phyloP scores from a whole-genome alignment of 352 stramenopile species.

The Blastocystis sp. region DNA sequence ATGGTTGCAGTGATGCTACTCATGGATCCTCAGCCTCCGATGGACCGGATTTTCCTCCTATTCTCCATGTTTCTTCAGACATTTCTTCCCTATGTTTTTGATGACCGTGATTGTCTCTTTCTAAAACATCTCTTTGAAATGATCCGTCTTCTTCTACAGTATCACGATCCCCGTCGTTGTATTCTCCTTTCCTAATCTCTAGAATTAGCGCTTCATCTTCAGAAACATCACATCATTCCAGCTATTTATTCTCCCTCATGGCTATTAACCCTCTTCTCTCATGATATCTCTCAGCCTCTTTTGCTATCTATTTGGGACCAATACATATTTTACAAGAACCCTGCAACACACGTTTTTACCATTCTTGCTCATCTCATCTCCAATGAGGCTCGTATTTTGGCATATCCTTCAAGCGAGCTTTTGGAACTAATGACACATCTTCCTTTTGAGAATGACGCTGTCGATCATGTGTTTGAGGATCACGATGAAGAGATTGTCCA shows the following conservation, averaged over 20 bases:
- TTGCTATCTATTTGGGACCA: conserved; percentile 58
- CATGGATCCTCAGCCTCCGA: conserved; percentile 53
- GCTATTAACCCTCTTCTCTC: conserved; percentile 56
- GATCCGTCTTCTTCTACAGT: conserved; percentile 56
- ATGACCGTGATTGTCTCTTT: conserved; percentile 56
- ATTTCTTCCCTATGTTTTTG: conserved; percentile 52
- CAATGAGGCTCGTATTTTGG: conserved; percentile 42
- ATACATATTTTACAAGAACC: conserved; percentile 62
- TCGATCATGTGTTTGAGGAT: background rate
- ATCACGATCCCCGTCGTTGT: conserved; percentile 51
- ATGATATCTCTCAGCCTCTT: conserved; percentile 29
- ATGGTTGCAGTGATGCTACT: conserved; percentile 50
- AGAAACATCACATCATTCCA: background rate
- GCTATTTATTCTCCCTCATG: conserved; percentile 52
- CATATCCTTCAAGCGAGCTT: conserved; percentile 16
- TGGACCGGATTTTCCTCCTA: conserved; percentile 39
- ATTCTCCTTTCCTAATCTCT: background rate
- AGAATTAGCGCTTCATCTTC: conserved; percentile 48
- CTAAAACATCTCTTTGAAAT: conserved; percentile 59
- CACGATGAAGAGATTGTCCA: background rate
- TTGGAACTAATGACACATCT: conserved; percentile 58
- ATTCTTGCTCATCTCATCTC: conserved; percentile 58
- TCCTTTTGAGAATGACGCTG: conserved; percentile 42
- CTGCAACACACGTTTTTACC: conserved; percentile 35
- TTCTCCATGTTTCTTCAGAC: conserved; percentile 58